Evolutionary conservation across 106 monocot genomes (phyloP).

Genomic region (Dioscorea dumetorum): DNA sequence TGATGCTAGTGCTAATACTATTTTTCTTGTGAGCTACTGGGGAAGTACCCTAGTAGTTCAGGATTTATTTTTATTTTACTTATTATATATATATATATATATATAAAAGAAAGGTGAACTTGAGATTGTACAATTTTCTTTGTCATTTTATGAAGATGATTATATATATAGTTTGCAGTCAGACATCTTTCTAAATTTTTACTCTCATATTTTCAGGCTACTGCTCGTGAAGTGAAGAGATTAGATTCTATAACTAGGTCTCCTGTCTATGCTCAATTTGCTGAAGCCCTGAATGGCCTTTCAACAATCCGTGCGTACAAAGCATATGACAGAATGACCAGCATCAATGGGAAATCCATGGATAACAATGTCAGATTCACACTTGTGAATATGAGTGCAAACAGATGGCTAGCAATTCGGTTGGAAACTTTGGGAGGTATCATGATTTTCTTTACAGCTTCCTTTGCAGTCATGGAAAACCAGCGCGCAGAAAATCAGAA

Average conservation of each 20-base stretch:
- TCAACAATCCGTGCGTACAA: conserved; percentile 97
- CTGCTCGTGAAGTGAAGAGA: conserved; percentile 91
- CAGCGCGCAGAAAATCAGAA: conserved; percentile 78
- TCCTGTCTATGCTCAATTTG: conserved; percentile 99
- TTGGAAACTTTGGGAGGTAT: conserved; percentile 85
- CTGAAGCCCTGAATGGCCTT: conserved; percentile 94
- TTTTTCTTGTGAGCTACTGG: no score
- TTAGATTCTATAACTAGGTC: conserved; percentile 96
- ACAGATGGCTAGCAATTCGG: conserved; percentile 92
- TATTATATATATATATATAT: no score
- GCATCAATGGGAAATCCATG: conserved; percentile 92
- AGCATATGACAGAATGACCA: conserved; percentile 96
- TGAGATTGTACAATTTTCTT: no score
- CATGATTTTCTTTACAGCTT: conserved; percentile 95
- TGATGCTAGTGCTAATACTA: no score
- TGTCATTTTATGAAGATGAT: no score
- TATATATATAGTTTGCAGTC: no score
- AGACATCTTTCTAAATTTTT: conserved; percentile 2
- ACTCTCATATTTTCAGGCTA: conserved; percentile 35
- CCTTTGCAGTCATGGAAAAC: conserved; percentile 97
- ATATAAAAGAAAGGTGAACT: no score
- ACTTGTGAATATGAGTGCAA: conserved; percentile 84
- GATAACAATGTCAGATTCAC: conserved; percentile 97
- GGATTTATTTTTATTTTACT: no score
- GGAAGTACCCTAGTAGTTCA: no score